Evolutionary conservation across 2,329 filamentous ascomycete species (phyloP).

Genomic region (Ambrosiella xylebori): DNA sequence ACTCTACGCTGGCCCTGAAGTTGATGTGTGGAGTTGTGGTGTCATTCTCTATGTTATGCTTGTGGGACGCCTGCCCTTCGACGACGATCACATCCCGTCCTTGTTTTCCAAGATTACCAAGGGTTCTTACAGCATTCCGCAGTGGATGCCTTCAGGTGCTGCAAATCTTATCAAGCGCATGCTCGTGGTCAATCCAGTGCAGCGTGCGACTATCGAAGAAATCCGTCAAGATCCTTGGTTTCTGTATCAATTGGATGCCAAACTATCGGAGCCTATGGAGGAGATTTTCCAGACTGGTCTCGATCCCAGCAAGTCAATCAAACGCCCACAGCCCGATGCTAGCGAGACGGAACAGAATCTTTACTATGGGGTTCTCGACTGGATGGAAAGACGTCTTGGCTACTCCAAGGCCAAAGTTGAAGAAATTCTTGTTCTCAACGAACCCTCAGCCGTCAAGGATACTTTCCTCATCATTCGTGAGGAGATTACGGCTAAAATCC

Average conservation of each 20-base stretch:
- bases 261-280: conserved; percentile 72
- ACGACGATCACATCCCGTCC: conserved; percentile 95
- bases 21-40: conserved; percentile 95
- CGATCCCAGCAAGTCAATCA: conserved; percentile 80
- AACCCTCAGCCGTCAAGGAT: conserved; percentile 96
- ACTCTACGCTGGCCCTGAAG: conserved; percentile 89
- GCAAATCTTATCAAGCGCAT: conserved; percentile 73
- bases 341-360: conserved; percentile 84
- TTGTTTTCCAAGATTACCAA: conserved; percentile 96
- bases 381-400: conserved; percentile 95
- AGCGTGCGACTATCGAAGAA: conserved; percentile 83
- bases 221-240: conserved; percentile 95
- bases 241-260: conserved; percentile 65
- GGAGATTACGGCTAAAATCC: conserved; percentile 31
- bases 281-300: conserved; percentile 91
- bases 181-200: conserved; percentile 87
- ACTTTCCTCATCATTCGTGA: conserved; percentile 96
- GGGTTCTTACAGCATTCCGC: conserved; percentile 81
- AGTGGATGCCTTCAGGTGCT: conserved; percentile 76
- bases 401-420: conserved; percentile 91
- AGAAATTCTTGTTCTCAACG: conserved; percentile 76
- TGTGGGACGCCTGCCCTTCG: conserved; percentile 75
- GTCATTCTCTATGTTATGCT: conserved; percentile 77
- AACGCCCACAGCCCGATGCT: conserved; percentile 48
- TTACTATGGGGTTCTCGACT: conserved; percentile 81